Evolutionary conservation across 129 eudicot genomes (phyloP).

Genomic region (Cynara cardunculus): DNA sequence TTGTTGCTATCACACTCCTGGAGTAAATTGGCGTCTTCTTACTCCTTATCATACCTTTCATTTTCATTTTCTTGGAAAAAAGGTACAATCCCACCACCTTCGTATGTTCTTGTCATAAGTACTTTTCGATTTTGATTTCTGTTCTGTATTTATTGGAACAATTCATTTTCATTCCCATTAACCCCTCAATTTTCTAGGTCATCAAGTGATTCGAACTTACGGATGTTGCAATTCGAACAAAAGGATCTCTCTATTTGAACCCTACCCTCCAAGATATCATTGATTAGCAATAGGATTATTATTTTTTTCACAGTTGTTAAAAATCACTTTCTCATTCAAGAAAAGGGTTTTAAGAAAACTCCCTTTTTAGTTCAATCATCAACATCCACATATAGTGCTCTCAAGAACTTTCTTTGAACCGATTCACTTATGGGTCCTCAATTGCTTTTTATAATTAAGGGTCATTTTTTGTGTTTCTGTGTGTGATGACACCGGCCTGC

Average conservation of each 20-base stretch:
- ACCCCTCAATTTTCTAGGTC: not conserved
- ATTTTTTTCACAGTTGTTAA: not conserved
- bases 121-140: conserved; percentile 2
- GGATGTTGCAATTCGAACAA: not conserved
- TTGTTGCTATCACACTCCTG: conserved; percentile 16
- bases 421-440: conserved; percentile 26
- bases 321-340: not conserved
- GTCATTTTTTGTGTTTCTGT: conserved; percentile 24
- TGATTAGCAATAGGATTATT: not conserved
- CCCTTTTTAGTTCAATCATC: conserved; percentile 11
- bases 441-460: conserved; percentile 18
- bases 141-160: conserved; percentile 2
- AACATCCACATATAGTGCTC: conserved; percentile 34
- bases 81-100: conserved; percentile 27
- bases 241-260: not conserved
- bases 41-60: not conserved
- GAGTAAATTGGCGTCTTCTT: conserved; percentile 19
- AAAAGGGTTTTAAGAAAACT: not conserved
- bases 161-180: not conserved
- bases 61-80: conserved; percentile 9
- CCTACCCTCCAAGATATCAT: not conserved
- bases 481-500: conserved; percentile 26
- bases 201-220: not conserved
- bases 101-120: conserved; percentile 15
- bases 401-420: conserved; percentile 17